Conservation (phyloP, 176 grass and related monocot genomes). For the Aegilops longissima region DNA sequence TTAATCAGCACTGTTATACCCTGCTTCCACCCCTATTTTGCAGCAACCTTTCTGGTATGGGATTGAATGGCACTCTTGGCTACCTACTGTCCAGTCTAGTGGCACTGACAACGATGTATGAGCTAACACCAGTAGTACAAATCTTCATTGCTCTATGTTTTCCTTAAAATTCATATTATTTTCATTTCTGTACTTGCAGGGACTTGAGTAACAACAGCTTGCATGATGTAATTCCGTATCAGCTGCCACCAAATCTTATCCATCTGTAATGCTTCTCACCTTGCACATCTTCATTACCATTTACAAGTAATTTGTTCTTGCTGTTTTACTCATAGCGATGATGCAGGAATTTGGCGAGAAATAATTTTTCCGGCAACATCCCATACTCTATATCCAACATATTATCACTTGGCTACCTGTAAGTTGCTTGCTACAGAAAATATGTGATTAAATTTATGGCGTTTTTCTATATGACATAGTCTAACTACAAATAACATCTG, state of each 20-base stretch:
- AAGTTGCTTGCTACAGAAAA: constrained; percentile 37
- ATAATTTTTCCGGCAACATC: constrained; percentile 67
- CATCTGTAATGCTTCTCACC: constrained; percentile 68
- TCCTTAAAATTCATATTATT: not conserved
- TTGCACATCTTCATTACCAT: constrained; percentile 23
- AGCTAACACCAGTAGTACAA: constrained; percentile 24
- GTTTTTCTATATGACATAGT: not conserved
- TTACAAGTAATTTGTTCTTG: not conserved
- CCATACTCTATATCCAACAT: constrained; percentile 81
- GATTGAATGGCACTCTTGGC: constrained; percentile 82
- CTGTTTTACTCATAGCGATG: constrained; percentile 19
- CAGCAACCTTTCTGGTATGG: constrained; percentile 82
- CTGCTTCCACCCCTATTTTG: constrained; percentile 25
- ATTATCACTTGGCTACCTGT: constrained; percentile 84
- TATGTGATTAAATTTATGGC: not conserved
- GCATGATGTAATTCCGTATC: constrained; percentile 74
- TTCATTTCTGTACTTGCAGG: constrained; percentile 48
- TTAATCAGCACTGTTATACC: constrained; percentile 11
- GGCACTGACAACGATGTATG: constrained; percentile 78
- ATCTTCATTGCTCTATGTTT: not conserved
- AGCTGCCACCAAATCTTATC: constrained; percentile 78
- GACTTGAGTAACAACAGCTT: constrained; percentile 87
- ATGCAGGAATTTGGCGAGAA: constrained; percentile 79
- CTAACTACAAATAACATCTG: constrained; percentile 35
- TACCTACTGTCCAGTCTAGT: constrained; percentile 66